A percentile compares a stretch with the other conserved stretches of the same genome.
Conservation (phyloP, 148 eudicot genomes). For the Suaeda aralocaspica region DNA sequence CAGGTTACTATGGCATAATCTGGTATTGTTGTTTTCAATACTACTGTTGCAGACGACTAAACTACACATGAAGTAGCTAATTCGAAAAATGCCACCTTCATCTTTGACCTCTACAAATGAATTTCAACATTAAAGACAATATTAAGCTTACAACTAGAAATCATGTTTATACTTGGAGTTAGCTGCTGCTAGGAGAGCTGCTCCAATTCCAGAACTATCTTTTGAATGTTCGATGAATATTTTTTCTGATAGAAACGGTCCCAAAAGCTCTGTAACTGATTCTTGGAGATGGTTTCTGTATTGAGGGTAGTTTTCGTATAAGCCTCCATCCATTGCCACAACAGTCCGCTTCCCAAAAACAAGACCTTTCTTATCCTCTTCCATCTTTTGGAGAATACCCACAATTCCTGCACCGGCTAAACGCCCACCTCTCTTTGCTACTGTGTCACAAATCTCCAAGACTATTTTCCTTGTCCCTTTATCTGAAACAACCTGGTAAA, state of each 20-base stretch:
- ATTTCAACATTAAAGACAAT: not conserved
- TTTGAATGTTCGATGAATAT: constrained; percentile 60
- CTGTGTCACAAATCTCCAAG: constrained; percentile 58
- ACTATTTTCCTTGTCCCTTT: constrained; percentile 41
- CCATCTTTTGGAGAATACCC: constrained; percentile 69
- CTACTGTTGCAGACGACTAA: not conserved
- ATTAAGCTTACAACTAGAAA: constrained; percentile 1
- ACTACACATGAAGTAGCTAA: not conserved
- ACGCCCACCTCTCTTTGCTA: constrained; percentile 64
- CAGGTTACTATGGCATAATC: not conserved
- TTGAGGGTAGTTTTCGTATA: constrained; percentile 68
- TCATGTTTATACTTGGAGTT: constrained; percentile 49
- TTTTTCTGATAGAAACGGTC: constrained; percentile 41
- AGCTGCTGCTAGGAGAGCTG: constrained; percentile 77
- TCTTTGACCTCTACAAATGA: not conserved
- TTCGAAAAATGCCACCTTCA: constrained; percentile 1
- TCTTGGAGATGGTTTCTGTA: constrained; percentile 55
- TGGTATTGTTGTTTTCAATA: too few relatives aligned
- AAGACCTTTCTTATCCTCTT: constrained; percentile 45
- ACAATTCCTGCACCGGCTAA: constrained; percentile 79
- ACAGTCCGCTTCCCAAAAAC: constrained; percentile 58
- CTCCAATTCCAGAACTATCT: constrained; percentile 87
- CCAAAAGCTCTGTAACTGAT: constrained; percentile 59
- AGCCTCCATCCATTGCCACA: constrained; percentile 86
- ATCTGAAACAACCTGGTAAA: constrained; percentile 46